phyloP scores from a whole-genome alignment of 2,329 filamentous ascomycete genomes.

The Fusarium nodosum region DNA sequence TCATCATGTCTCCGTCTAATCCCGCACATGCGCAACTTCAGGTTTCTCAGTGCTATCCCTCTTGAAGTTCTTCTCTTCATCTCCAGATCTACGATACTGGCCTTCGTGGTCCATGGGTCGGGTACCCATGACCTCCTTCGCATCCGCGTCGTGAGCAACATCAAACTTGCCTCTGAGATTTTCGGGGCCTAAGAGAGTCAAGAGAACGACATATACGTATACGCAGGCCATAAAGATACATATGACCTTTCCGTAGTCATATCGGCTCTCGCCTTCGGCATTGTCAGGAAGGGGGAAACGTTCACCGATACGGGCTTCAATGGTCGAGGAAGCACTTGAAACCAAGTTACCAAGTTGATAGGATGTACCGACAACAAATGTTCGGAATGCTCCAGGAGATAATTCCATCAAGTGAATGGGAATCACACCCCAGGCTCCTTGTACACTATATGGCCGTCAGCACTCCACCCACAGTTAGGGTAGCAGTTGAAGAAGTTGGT shows the following conservation, averaged over 20 bases:
- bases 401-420: slow-evolving; percentile 85
- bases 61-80: slow-evolving; percentile 40
- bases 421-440: slow-evolving; percentile 82
- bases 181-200: slow-evolving; percentile 74
- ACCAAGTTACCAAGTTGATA: slow-evolving; percentile 85
- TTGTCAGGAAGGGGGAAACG: slow-evolving; percentile 76
- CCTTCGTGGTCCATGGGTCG: slow-evolving; percentile 49
- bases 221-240: slow-evolving; percentile 93
- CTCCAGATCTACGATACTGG: slow-evolving; percentile 17
- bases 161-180: slow-evolving; percentile 66
- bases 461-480: neutral
- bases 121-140: slow-evolving; percentile 61
- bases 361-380: slow-evolving; percentile 79
- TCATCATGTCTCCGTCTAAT: slow-evolving; percentile 17
- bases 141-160: slow-evolving; percentile 62
- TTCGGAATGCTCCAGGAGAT: slow-evolving; percentile 78
- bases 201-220: slow-evolving; percentile 71
- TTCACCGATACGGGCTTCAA: slow-evolving; percentile 81
- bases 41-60: slow-evolving; percentile 29
- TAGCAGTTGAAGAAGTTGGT: neutral
- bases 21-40: slow-evolving; percentile 25
- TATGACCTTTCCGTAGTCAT: slow-evolving; percentile 86
- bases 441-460: slow-evolving; percentile 65
- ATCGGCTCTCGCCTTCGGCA: slow-evolving; percentile 64
- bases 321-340: slow-evolving; percentile 77